Evolutionary conservation across 2,329 filamentous ascomycete genomes (phyloP).

Genomic region (Ophiostoma angusticollis): DNA sequence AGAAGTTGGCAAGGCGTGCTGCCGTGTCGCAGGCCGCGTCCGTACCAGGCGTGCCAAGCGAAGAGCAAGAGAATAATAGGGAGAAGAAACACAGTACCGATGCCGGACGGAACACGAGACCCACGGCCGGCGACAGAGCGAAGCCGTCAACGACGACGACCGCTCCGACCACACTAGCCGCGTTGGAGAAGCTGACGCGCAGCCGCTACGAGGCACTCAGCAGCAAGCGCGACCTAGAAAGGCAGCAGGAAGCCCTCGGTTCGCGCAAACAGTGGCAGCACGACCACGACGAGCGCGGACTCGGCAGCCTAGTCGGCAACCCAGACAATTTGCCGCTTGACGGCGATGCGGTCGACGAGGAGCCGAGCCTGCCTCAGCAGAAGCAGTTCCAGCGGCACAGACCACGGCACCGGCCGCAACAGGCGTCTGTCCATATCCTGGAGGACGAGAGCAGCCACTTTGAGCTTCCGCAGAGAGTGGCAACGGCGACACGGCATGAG

Average conservation of each 20-base stretch:
- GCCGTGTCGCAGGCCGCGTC: too few relatives aligned
- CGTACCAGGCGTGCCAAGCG: too few relatives aligned
- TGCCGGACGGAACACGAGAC: too few relatives aligned
- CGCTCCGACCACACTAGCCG: neutral
- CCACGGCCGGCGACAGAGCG: neutral
- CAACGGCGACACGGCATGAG: too few relatives aligned
- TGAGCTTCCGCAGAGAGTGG: constrained; percentile 3
- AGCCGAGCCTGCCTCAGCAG: constrained; percentile 7
- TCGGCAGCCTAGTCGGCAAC: constrained; percentile 7
- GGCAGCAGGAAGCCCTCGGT: too few relatives aligned
- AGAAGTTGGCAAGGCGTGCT: constrained; percentile 24
- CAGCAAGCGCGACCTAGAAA: neutral
- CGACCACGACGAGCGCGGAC: neutral
- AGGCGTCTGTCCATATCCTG: neutral
- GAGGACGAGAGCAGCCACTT: constrained; percentile 9
- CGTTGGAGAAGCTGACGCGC: neutral
- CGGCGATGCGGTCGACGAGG: neutral
- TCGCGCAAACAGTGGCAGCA: too few relatives aligned
- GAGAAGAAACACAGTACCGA: too few relatives aligned
- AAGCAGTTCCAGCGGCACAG: neutral
- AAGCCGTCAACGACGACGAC: neutral
- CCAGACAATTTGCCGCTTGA: constrained; percentile 1
- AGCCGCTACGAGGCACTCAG: constrained; percentile 9
- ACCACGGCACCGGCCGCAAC: neutral
- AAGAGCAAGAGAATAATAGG: too few relatives aligned